Percentiles rank a stretch among this genome's conserved stretches.
These are phyloP conservation scores for Xylaria nigripes DNA, from an alignment of 495 filamentous ascomycete genomes.

Conservation along the genomic window DNA sequence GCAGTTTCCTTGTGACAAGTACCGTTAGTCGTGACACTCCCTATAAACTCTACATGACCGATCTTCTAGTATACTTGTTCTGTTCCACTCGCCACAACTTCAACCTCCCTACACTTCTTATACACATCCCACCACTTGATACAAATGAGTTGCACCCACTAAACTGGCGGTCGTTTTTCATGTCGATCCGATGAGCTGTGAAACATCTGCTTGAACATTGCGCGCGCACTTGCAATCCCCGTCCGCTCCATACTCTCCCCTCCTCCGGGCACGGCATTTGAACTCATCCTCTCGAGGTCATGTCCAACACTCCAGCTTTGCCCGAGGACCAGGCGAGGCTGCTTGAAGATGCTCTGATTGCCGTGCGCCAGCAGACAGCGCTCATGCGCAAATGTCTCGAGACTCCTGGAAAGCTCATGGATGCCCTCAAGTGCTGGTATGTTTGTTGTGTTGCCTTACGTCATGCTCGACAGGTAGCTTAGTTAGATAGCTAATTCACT, in stretches of 20 bases:
- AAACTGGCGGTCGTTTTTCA: constrained; percentile 1
- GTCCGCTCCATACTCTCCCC: background rate
- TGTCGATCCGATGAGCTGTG: constrained; percentile 5
- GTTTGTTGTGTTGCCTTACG: constrained; percentile 30
- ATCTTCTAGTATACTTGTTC: too few species aligned
- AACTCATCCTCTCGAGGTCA: constrained; percentile 11
- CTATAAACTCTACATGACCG: too few species aligned
- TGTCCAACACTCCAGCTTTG: constrained; percentile 56
- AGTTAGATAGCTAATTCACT: constrained; percentile 15
- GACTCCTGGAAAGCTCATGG: constrained; percentile 97
- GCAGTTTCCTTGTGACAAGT: too few species aligned
- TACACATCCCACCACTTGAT: background rate
- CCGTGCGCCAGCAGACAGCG: constrained; percentile 90
- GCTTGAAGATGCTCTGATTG: constrained; percentile 91
- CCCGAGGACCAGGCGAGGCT: constrained; percentile 88
- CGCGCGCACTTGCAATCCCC: constrained; percentile 4
- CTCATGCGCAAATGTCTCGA: constrained; percentile 97
- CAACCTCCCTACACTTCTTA: background rate
- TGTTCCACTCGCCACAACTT: background rate
- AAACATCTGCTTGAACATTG: background rate
- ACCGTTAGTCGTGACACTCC: too few species aligned
- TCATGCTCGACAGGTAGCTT: background rate
- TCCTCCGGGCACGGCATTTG: background rate
- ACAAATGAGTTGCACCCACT: background rate
- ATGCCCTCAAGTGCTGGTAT: constrained; percentile 98